Base-by-base conservation (phyloP, 495 filamentous ascomycete species). In the Aspergillus steynii region DNA sequence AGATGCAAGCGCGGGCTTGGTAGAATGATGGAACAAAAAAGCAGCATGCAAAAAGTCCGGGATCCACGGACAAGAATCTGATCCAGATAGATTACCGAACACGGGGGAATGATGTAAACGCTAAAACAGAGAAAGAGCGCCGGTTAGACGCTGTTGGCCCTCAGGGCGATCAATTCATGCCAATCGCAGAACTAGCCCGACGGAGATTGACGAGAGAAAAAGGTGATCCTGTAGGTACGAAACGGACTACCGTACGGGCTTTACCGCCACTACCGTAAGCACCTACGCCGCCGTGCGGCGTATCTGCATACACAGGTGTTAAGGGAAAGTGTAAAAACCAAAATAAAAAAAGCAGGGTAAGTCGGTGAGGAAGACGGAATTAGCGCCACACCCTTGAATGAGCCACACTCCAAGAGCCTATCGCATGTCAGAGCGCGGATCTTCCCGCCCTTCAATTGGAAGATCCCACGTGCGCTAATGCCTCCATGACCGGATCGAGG, bases 391-490 rank as follows among this genome's bases (percentile, higher is more conserved):
- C 47, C 29, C 15, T 10, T 15, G 49, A 54, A 45, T 48, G 45
- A 68, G 63, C 63, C 66, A 69, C 66, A 66, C 34, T 27, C 15
- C 31, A 42, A 34, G 8, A 64, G 52, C 66, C 63, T 62, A 69
- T 65, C 53, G 59, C 57, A 46, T 59, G 62, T 46, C 50, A 60
- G 52, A 48, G 59, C 56, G 63, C 59, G 66, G 66, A 64, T 66
- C 61, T 60, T 58, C 53, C 63, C 53, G 61, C 37, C 1, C 29
- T 62, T 52, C 61, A 61, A 69, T 69, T 69, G 66, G 66, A 25
- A 66, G 63, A 65, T 64, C 66, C 37, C 49, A 20, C 32, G 29
- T 37, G 31, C 42, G 54, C 60, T 59, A 61, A 42, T 32, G 50
- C 49, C 26, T 27, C 56, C 34, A 59, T 54, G 55, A 60, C 42